Conservation (phyloP, 768 basidiomycete genomes). For the Obba rivulosa region DNA sequence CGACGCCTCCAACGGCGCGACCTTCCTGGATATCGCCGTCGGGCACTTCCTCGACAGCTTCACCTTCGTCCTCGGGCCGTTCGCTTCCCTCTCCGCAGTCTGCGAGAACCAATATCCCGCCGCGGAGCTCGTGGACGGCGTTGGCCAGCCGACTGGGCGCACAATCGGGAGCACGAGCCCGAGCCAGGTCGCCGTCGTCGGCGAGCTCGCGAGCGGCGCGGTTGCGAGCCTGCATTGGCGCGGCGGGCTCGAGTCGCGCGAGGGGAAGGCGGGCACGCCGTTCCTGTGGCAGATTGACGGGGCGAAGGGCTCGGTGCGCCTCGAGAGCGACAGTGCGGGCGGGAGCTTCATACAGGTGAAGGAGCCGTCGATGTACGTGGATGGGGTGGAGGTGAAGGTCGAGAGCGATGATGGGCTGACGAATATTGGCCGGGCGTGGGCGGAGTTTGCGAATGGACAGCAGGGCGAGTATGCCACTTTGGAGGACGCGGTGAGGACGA, state of each 20-base stretch:
- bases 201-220: slow-evolving; percentile 26
- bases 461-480: slow-evolving; percentile 21
- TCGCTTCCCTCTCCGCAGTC: slow-evolving; percentile 24
- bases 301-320: slow-evolving; percentile 24
- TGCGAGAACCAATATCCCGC: slow-evolving; percentile 22
- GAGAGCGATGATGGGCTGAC: slow-evolving; percentile 1
- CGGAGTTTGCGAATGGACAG: slow-evolving; percentile 20
- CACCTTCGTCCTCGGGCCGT: slow-evolving; percentile 26
- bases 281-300: slow-evolving; percentile 32
- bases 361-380: slow-evolving; percentile 26
- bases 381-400: slow-evolving; percentile 25
- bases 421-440: slow-evolving; percentile 15
- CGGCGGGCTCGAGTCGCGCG: slow-evolving; percentile 15
- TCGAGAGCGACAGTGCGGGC: slow-evolving; percentile 18
- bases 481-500: slow-evolving; percentile 24
- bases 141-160: slow-evolving; percentile 23
- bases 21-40: slow-evolving; percentile 20
- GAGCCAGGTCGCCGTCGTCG: slow-evolving; percentile 27
- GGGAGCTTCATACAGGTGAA: slow-evolving; percentile 10
- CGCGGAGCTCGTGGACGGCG: slow-evolving; percentile 19
- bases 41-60: slow-evolving; percentile 28
- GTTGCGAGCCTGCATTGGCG: slow-evolving; percentile 24
- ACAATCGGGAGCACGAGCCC: slow-evolving; percentile 14
- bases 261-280: slow-evolving; percentile 16
- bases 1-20: slow-evolving; percentile 16